Evolutionary conservation across 306 rosid genomes (phyloP).

Genomic region (Pueraria montana): DNA sequence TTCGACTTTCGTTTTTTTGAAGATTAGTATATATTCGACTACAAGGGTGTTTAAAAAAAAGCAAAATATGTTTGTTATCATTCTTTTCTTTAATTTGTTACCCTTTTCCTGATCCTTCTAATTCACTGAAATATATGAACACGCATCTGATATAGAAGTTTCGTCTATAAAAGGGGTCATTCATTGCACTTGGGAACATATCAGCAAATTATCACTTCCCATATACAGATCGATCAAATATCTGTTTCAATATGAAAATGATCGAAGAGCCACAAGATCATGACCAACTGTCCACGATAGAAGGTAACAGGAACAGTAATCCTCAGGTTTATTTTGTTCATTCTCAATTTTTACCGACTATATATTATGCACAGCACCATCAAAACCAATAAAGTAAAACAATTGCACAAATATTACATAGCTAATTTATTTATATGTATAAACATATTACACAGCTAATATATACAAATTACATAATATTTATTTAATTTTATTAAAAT

Average conservation of each 20-base stretch:
- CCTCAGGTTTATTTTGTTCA: too few relatives aligned
- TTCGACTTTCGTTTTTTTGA: too few relatives aligned
- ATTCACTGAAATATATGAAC: neutral
- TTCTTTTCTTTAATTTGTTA: neutral
- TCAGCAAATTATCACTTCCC: neutral
- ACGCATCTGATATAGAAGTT: neutral
- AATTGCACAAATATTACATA: too few relatives aligned
- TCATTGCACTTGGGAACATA: neutral
- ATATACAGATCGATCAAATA: neutral
- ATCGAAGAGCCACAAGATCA: neutral
- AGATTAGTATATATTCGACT: too few relatives aligned
- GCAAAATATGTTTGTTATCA: neutral
- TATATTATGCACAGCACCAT: too few relatives aligned
- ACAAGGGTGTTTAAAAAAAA: too few relatives aligned
- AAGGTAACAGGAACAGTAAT: neutral
- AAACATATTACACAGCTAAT: too few relatives aligned
- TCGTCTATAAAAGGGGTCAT: neutral
- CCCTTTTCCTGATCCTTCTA: neutral
- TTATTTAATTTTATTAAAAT: too few relatives aligned
- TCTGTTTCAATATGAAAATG: neutral
- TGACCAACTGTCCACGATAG: neutral
- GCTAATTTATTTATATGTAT: too few relatives aligned
- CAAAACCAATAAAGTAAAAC: too few relatives aligned
- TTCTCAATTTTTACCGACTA: too few relatives aligned
- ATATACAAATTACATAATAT: too few relatives aligned